Conservation (phyloP, 2,329 filamentous ascomycete genomes). For the Fusarium tricinctum region DNA sequence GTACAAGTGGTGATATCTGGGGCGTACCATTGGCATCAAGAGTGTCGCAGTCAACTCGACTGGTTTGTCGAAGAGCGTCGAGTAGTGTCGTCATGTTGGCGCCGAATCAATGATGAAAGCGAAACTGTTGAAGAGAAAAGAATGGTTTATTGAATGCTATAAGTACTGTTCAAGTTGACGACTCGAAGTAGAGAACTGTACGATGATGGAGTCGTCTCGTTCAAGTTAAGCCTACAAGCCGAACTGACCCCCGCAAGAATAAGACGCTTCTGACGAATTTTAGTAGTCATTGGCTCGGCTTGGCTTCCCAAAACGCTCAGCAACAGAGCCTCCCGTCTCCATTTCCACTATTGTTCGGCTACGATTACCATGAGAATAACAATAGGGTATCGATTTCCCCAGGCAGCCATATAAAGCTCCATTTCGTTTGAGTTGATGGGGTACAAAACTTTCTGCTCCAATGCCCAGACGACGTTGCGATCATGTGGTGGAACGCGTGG, state of each 20-base stretch:
- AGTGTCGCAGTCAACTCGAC: conserved; percentile 55
- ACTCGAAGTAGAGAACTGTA: conserved; percentile 13
- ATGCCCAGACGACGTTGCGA: conserved; percentile 22
- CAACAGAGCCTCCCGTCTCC: conserved; percentile 25
- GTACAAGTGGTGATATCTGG: not conserved
- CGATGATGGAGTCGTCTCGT: conserved; percentile 6
- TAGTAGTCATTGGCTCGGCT: conserved; percentile 34
- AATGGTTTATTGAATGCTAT: conserved; percentile 10
- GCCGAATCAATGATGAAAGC: not conserved
- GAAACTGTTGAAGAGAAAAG: not conserved
- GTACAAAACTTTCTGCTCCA: conserved; percentile 19
- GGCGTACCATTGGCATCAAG: conserved; percentile 52
- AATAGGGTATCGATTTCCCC: conserved; percentile 1
- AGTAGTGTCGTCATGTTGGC: conserved; percentile 49
- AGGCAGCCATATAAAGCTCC: conserved; percentile 31
- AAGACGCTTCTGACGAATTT: conserved; percentile 21
- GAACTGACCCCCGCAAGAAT: conserved; percentile 17
- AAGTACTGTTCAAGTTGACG: not conserved
- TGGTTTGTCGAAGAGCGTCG: conserved; percentile 48
- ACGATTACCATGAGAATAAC: conserved; percentile 18
- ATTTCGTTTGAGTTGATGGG: conserved; percentile 6
- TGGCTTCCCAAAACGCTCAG: conserved; percentile 33
- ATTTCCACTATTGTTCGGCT: conserved; percentile 33
- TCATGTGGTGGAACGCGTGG: conserved; percentile 43
- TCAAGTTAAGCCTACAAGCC: conserved; percentile 17